Evolutionary conservation across 2,329 filamentous ascomycete genomes (phyloP).

Genomic region (Aspergillus niger): DNA sequence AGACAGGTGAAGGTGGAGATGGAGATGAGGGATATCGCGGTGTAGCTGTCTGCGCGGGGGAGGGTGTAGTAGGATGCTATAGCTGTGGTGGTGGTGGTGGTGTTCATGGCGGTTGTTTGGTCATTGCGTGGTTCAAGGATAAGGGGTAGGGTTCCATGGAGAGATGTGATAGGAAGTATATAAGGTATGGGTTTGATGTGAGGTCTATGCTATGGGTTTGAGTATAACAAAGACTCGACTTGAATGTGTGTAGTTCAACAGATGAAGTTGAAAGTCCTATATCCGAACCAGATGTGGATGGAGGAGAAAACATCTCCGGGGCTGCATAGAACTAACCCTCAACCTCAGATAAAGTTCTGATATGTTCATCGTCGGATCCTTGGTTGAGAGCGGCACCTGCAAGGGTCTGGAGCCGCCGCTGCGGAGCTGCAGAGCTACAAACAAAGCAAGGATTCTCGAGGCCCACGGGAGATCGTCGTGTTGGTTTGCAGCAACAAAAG

Average conservation of each 20-base stretch:
- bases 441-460: background rate
- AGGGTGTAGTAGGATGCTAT: background rate
- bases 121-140: background rate
- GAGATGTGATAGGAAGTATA: too few species aligned
- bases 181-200: too few species aligned
- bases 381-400: background rate
- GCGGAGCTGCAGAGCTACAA: background rate
- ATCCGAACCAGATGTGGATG: too few species aligned
- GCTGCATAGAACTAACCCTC: too few species aligned
- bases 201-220: too few species aligned
- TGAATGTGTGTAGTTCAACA: too few species aligned
- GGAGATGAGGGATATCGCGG: constrained; percentile 11
- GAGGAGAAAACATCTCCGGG: too few species aligned
- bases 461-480: background rate
- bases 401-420: constrained; percentile 3
- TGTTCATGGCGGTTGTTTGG: background rate
- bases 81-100: background rate
- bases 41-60: background rate
- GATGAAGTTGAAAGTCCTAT: too few species aligned
- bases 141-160: too few species aligned
- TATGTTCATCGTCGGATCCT: background rate
- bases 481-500: background rate
- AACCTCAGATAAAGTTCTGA: background rate
- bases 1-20: constrained; percentile 42
- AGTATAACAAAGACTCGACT: too few species aligned